Evolutionary conservation across 305 asterid genomes (phyloP).

Genomic region (Fraxinus paxiana): DNA sequence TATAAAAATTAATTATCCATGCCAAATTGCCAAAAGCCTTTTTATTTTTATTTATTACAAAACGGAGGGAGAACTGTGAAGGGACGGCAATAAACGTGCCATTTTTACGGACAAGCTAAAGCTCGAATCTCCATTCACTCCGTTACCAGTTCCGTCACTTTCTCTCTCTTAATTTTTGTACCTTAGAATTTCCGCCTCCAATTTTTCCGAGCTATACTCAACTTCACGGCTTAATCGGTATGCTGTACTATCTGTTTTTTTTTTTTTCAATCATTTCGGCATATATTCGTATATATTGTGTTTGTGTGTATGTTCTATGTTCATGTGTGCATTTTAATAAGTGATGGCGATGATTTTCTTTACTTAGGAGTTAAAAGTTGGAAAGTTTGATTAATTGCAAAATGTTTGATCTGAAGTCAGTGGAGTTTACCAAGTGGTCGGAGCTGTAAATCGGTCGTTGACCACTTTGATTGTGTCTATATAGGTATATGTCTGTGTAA

Average conservation of each 20-base stretch:
- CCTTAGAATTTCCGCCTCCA: neutral
- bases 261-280: neutral
- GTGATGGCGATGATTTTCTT: neutral
- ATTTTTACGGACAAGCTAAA: neutral
- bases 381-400: neutral
- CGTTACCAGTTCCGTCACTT: neutral
- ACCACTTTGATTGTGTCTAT: neutral
- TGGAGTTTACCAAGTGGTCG: neutral
- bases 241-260: neutral
- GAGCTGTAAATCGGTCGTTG: constrained; percentile 6
- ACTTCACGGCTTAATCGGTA: neutral
- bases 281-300: neutral
- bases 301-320: neutral
- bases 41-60: neutral
- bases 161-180: neutral
- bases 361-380: neutral
- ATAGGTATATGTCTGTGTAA: neutral
- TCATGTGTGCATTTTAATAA: neutral
- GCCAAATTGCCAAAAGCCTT: neutral
- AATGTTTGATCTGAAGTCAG: neutral
- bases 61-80: constrained; percentile 5
- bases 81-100: constrained; percentile 1
- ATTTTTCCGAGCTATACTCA: neutral
- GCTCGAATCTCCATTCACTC: constrained; percentile 4
- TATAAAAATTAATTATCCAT: neutral